Evolutionary conservation across 345 rosid species (phyloP).

Genomic region (Isatis tinctoria): DNA sequence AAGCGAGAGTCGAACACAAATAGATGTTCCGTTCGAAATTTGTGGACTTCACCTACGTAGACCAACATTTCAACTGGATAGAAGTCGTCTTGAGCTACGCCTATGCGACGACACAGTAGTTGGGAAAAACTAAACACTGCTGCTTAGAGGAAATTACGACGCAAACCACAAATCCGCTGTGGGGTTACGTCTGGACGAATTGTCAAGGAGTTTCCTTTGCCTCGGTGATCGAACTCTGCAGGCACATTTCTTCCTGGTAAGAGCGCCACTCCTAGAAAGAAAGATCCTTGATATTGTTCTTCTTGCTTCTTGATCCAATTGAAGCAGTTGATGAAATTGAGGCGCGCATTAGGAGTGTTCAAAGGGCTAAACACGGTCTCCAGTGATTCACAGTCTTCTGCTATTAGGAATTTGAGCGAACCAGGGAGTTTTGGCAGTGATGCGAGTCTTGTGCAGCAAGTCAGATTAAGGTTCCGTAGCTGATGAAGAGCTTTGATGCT

Average conservation of each 20-base stretch:
- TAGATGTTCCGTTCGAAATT: not conserved
- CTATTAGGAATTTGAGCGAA: accelerated
- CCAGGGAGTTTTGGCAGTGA: slow-evolving; percentile 14
- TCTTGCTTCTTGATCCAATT: not conserved
- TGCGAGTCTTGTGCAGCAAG: not conserved
- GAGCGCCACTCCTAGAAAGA: not conserved
- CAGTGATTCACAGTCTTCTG: not conserved
- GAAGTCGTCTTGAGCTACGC: not conserved
- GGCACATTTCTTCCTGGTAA: not conserved
- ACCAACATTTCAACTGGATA: not conserved
- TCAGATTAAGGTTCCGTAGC: accelerated
- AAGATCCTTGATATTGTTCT: not conserved
- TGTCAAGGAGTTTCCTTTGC: not conserved
- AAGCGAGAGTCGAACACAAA: not conserved
- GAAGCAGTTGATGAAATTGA: slow-evolving; percentile 2
- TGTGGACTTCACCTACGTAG: not conserved
- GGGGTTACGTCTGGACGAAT: not conserved
- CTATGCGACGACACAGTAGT: not conserved
- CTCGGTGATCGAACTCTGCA: not conserved
- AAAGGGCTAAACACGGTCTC: not conserved
- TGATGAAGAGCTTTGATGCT: not conserved
- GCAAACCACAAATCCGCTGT: not conserved
- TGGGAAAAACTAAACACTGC: not conserved
- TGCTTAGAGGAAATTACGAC: not conserved
- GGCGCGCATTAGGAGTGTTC: not conserved